Evolutionary conservation across 1,139 yeast genomes (phyloP), one percentile per base, ranked within the genome.

Genomic region (Lodderomyces beijingensis): DNA sequence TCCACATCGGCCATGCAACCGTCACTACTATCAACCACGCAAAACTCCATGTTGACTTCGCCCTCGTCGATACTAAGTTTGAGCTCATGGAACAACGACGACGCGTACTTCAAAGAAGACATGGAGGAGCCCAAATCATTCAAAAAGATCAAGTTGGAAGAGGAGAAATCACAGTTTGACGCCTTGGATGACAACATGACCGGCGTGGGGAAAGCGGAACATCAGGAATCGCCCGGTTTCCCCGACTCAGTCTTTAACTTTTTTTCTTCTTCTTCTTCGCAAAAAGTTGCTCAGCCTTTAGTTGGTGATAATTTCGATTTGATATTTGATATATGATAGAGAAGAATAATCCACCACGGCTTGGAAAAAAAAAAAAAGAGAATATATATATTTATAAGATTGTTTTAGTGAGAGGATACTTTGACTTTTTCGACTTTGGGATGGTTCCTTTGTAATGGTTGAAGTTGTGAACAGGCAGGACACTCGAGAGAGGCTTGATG

Each of bases 11-110:
- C 46, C 4, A 38, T 43, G 9, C 47, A 44, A 35, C 18, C 28
- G 9, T 39, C 38, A 33, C 34, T 21, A 13, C 32, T 23, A 16
- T 30, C 37, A 26, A 31, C 40, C 18, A 35, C 34, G 15, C 33
- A 35, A 25, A 37, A 33, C 27, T 33, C 47, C 11, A 50, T 57
- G 25, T 50, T 62, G 37, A 59, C 67, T 2, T 57, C 65, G 16
- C 67, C 68, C 9, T 53, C 61, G 25, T 59, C 65, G 21, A 50
- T 62, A 27, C 51, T 62, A 25, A 53, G 62, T 17, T 50, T 62
- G 34, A 58, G 54, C 35, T 55, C 64, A 20, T 55, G 49, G 40
- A 44, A 46, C 35, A 53, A 54, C 39, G 55, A 50, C 12, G 50
- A 45, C 50, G 31, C 38, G 40, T 32, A 22, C n/a, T 14, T 33